Conservation (phyloP, 176 grass and related monocot species). For the Ampelocalamus luodianensis region DNA sequence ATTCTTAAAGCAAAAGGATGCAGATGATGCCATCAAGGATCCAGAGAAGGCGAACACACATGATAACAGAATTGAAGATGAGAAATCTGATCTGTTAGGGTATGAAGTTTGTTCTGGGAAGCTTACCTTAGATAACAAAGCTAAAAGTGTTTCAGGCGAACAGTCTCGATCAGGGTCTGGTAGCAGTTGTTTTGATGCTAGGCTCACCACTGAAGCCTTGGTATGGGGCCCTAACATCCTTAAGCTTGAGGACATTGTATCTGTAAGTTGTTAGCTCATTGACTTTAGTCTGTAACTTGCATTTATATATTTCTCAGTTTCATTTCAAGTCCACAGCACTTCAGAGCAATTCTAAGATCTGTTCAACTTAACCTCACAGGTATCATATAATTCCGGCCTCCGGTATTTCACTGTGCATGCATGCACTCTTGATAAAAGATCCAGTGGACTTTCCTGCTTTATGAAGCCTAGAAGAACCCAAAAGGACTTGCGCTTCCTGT, state of each 20-base stretch:
- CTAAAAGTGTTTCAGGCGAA: conserved; percentile 59
- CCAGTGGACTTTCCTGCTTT: conserved; percentile 77
- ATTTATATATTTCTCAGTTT: conserved; percentile 28
- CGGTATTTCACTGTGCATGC: conserved; percentile 91
- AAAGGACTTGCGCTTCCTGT: conserved; percentile 88
- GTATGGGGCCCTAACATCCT: conserved; percentile 83
- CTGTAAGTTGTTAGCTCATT: conserved; percentile 75
- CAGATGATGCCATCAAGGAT: conserved; percentile 45
- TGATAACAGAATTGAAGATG: conserved; percentile 80
- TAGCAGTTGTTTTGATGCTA: conserved; percentile 71
- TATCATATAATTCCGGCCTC: conserved; percentile 71
- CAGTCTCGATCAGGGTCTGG: conserved; percentile 57
- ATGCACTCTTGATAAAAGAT: conserved; percentile 78
- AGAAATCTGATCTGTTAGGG: conserved; percentile 95
- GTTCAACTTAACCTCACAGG: conserved; percentile 47
- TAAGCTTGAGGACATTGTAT: conserved; percentile 82
- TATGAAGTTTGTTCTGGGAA: conserved; percentile 84
- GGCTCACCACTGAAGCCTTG: conserved; percentile 89
- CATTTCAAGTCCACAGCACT: conserved; percentile 18
- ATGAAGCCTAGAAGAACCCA: conserved; percentile 75
- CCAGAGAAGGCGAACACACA: conserved; percentile 59
- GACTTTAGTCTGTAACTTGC: conserved; percentile 32
- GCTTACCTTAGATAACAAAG: conserved; percentile 83
- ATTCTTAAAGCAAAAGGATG: conserved; percentile 62
- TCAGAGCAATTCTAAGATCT: conserved; percentile 26